These are phyloP conservation scores for Babesia divergens DNA, from an alignment of 169 alveolate species.

Conservation along the genomic window DNA sequence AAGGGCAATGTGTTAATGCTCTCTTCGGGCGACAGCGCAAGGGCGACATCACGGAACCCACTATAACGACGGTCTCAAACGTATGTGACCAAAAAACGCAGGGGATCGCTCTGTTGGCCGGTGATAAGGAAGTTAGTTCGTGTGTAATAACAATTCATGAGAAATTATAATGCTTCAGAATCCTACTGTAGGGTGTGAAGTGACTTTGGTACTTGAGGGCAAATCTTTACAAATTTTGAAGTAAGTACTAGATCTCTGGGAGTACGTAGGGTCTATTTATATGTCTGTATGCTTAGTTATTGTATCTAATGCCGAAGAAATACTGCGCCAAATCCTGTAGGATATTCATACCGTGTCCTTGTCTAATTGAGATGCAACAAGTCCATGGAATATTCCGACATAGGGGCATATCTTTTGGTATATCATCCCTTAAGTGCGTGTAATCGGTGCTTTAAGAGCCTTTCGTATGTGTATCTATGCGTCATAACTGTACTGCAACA, in stretches of 20 bases:
- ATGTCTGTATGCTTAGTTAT: neutral
- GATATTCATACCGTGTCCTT: no score
- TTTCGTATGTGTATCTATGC: no score
- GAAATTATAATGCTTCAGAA: neutral
- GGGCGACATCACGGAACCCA: neutral
- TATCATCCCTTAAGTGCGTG: no score
- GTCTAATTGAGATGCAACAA: no score
- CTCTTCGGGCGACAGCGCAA: conserved; percentile 19
- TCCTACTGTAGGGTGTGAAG: conserved; percentile 6
- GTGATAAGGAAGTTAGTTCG: neutral
- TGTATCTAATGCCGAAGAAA: neutral
- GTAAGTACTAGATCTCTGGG: neutral
- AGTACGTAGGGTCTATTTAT: neutral
- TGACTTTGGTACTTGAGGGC: conserved; percentile 17
- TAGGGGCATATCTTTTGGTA: no score
- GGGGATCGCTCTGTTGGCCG: neutral
- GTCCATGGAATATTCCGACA: no score
- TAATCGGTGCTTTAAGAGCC: no score
- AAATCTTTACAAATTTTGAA: neutral
- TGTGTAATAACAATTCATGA: neutral
- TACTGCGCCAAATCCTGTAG: neutral
- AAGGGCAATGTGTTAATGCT: neutral
- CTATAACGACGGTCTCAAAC: neutral
- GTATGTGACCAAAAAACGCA: conserved; percentile 5
- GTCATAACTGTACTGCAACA: no score